Evolutionary conservation across 352 stramenopile genomes (phyloP).

Genomic region (Hyaloperonospora brassicae): DNA sequence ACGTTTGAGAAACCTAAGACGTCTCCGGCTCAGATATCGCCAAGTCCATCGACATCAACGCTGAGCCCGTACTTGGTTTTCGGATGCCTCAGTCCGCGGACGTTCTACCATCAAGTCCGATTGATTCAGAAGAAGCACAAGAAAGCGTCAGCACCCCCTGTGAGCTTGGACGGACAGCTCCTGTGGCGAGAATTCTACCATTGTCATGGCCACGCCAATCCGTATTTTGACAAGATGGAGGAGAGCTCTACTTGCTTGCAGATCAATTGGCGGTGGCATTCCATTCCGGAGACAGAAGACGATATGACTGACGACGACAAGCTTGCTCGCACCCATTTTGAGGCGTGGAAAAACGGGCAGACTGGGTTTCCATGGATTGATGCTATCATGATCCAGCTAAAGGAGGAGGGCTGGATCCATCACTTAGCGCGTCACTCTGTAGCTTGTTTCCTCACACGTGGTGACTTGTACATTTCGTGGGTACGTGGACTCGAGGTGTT

Average conservation of each 20-base stretch:
- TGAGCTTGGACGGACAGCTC: slow-evolving; percentile 91
- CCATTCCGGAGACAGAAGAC: slow-evolving; percentile 58
- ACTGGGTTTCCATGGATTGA: slow-evolving; percentile 98
- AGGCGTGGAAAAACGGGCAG: slow-evolving; percentile 90
- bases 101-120: slow-evolving; percentile 87
- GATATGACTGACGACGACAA: slow-evolving; percentile 82
- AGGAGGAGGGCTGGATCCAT: slow-evolving; percentile 86
- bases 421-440: slow-evolving; percentile 90
- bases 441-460: slow-evolving; percentile 97
- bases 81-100: slow-evolving; percentile 87
- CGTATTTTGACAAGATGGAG: slow-evolving; percentile 92
- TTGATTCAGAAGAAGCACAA: slow-evolving; percentile 66
- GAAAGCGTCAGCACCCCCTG: slow-evolving; percentile 78
- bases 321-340: slow-evolving; percentile 69
- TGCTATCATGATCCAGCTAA: slow-evolving; percentile 93
- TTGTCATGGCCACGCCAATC: slow-evolving; percentile 61
- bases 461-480: slow-evolving; percentile 95
- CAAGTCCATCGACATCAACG: slow-evolving; percentile 91
- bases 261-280: slow-evolving; percentile 83
- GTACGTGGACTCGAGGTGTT: slow-evolving; percentile 88
- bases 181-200: slow-evolving; percentile 96
- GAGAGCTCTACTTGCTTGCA: slow-evolving; percentile 88
- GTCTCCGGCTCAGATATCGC: slow-evolving; percentile 76
- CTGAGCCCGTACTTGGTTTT: slow-evolving; percentile 92
- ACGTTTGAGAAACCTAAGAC: slow-evolving; percentile 98